Percentiles rank a stretch among this genome's conserved stretches.
Evolutionary conservation across 805 yeast genomes (phyloP).

Genomic region (Cyberlindnera galapagoensis): DNA sequence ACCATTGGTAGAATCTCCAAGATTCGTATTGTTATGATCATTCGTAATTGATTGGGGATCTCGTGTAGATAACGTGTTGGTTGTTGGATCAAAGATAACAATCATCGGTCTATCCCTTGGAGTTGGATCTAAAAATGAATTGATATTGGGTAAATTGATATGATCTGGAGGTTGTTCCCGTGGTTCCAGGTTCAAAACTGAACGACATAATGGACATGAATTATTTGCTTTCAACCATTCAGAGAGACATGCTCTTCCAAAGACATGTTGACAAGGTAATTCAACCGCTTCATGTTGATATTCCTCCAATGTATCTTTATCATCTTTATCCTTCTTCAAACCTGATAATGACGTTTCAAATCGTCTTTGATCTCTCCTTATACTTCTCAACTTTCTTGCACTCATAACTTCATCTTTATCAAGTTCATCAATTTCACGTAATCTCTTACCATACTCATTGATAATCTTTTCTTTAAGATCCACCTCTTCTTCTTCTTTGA

Average conservation of each 20-base stretch:
- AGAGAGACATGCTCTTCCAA: slow-evolving; percentile 78
- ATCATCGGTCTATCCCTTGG: slow-evolving; percentile 15
- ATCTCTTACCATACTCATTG: slow-evolving; percentile 16
- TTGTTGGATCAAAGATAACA: slow-evolving; percentile 13
- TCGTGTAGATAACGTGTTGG: too few species aligned
- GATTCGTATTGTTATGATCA: too few species aligned
- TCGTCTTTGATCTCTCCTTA: neutral
- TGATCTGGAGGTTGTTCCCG: slow-evolving; percentile 14
- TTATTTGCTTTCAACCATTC: slow-evolving; percentile 75
- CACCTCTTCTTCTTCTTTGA: slow-evolving; percentile 8
- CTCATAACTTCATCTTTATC: slow-evolving; percentile 7
- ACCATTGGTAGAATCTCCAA: too few species aligned
- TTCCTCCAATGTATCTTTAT: too few species aligned
- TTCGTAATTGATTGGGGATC: too few species aligned
- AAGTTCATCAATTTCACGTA: slow-evolving; percentile 17
- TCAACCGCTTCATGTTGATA: slow-evolving; percentile 58
- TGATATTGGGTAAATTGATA: slow-evolving; percentile 19
- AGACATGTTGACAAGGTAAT: slow-evolving; percentile 81
- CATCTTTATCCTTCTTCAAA: neutral
- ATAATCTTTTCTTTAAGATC: slow-evolving; percentile 17
- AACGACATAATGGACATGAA: slow-evolving; percentile 85
- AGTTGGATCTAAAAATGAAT: slow-evolving; percentile 7
- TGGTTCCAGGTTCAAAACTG: too few species aligned
- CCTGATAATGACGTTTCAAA: neutral
- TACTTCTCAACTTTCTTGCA: slow-evolving; percentile 4